Conservation (phyloP, 257 asterid species). For the Solanum pinnatisectum region DNA sequence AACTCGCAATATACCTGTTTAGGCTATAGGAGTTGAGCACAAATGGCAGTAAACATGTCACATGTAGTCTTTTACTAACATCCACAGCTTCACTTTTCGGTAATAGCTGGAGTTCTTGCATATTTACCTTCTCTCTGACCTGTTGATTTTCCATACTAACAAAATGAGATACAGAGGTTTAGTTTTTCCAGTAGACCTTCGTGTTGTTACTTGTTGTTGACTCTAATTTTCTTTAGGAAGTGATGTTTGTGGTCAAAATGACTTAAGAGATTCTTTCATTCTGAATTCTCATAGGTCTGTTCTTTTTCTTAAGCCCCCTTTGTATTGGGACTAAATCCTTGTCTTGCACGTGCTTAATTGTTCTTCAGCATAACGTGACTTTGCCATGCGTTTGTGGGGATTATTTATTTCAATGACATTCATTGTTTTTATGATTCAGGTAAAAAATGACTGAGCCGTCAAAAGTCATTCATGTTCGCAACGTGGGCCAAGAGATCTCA, state of each 20-base stretch:
- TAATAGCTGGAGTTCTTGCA: background rate
- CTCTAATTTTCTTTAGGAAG: background rate
- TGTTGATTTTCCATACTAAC: background rate
- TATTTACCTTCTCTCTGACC: background rate
- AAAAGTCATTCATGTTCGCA: constrained; percentile 91
- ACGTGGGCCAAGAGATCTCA: constrained; percentile 95
- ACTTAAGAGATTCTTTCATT: background rate
- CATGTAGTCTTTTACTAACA: background rate
- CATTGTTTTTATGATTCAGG: constrained; percentile 23
- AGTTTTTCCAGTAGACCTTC: background rate
- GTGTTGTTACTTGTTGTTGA: background rate
- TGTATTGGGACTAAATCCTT: background rate
- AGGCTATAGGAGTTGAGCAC: background rate
- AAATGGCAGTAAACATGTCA: background rate
- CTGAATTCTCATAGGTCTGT: background rate
- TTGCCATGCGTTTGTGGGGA: background rate
- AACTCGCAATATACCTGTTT: background rate
- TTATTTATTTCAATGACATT: background rate
- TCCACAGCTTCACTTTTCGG: background rate
- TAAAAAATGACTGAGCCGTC: constrained; percentile 82
- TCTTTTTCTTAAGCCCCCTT: background rate
- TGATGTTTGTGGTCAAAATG: background rate
- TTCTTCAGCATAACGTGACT: background rate
- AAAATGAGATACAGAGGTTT: background rate
- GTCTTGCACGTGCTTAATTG: background rate